Base-by-base conservation (phyloP, 192 early-diverging fungal species). In the Podila epicladia region DNA sequence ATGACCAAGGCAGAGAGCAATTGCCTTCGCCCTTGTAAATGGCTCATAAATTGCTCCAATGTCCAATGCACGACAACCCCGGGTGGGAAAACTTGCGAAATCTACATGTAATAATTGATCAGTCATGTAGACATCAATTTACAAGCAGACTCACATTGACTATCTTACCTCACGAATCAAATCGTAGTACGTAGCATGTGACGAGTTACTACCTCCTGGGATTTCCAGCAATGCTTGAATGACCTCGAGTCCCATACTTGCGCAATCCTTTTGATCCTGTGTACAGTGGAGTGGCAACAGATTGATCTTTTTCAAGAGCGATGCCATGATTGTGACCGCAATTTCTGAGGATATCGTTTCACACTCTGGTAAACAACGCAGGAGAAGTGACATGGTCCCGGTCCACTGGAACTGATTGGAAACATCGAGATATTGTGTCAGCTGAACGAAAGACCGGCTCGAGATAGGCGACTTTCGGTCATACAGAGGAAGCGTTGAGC, bases 51-150 rank as follows among this genome's bases (percentile, higher is more conserved):
- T 37, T 77, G 69, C 41, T 90, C 89, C 80, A 90, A 82, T 15
- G 89, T 84, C 89, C 89, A 90, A 73, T 90, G 89, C 61, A 90
- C 73, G 2, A 83, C 76, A 8, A 87, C 73, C 50, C 85, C 87
- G 9, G 77, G 64, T 45, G 85, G 87, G 61, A 87, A 90, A 15
- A 90, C 83, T 60, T 83, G 80, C 6, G 86, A 84, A 26, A 90
- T 77, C 88, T 89, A 72, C 22, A 50, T n/a, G 19, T 15, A 24
- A 22, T 19, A 41, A 67, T n/a, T n/a, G 24, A 66, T 28, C 13
- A 45, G 41, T 8, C 15, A 45, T 45, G 41, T 17, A 17, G 0
- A 45, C 0, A 45, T 45, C 41, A 3, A 15, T 1, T 45, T 45
- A 15, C 41, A 22, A 55, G 15, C 35, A 5, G 28, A 19, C 32